Evolutionary conservation across 2,329 filamentous ascomycete species (phyloP), one percentile per base, ranked within the genome.

Genomic region (Hypoxylon sp.): DNA sequence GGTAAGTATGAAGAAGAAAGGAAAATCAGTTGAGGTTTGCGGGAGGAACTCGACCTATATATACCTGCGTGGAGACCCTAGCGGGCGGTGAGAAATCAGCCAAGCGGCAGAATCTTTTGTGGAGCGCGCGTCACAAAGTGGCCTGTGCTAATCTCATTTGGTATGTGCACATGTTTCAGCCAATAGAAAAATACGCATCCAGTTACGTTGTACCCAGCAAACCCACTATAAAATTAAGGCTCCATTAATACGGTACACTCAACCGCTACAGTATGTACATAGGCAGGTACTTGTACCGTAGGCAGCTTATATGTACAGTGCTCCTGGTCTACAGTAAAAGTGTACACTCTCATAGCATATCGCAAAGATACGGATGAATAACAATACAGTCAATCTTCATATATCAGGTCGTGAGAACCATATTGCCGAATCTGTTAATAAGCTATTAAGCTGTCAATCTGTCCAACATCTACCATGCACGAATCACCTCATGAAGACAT

Each of bases 1-100:
- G 78, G 79, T 80, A 80, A 80, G 78, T 80, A 80, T 80, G 73
- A 75, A 65, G 67, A 73, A 69, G 52, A 72, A 74, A 59, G 48
- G 46, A 57, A 63, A 65, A 70, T 53, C 44, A 11, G 39, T 13
- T 17, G 6, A 55, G 31, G 58, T 39, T 39, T 19, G 17, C 0
- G 35, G 44, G 61, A 62, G 61, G 44, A 37, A 31, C 29, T 48
- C 37, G 35, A 17, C 35, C 6, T 47, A 51, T 70, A 52, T 70
- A 70, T 70, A 57, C 14, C 1, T 11, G 42, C 35, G 3, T 11
- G 13, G 3, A 22, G 50, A 31, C 5, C 29, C 29, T 8, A 8
- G 6, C 5, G 29, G 57, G 60, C 60, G 54, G 46, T 52, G 47
- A 39, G 44, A 13, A 61, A 51, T 61, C 39, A 55, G 48, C 24